A percentile compares a stretch with the other conserved stretches of the same genome.
These are phyloP conservation scores for Coemansia sp. DNA, from an alignment of 192 early-diverging fungal species.

Conservation along the genomic window DNA sequence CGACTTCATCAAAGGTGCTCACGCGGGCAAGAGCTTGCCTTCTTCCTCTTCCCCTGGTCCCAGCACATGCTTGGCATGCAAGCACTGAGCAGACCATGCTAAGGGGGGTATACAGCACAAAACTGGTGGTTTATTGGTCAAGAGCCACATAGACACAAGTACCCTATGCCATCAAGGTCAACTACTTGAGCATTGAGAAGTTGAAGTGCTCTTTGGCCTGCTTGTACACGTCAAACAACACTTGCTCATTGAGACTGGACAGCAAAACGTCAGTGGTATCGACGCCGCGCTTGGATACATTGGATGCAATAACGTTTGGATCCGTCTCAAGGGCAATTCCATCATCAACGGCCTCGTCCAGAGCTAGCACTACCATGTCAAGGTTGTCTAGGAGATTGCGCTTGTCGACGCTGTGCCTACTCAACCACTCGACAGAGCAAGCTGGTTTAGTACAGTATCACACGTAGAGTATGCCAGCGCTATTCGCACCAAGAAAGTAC, in stretches of 20 bases:
- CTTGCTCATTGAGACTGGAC: conserved; percentile 65
- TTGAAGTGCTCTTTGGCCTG: conserved; percentile 74
- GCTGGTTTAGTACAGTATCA: background rate
- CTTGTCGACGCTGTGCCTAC: conserved; percentile 84
- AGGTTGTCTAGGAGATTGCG: conserved; percentile 85
- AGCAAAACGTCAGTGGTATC: conserved; percentile 72
- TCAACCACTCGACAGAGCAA: background rate
- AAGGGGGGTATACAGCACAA: background rate
- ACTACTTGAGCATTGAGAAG: conserved; percentile 60
- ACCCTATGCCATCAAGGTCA: background rate
- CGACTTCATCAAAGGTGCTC: conserved; percentile 1
- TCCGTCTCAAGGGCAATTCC: conserved; percentile 79
- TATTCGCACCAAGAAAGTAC: conserved; percentile 32
- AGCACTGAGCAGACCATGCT: background rate
- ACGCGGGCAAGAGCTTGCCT: too few species aligned
- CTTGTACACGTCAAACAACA: conserved; percentile 71
- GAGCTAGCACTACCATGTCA: conserved; percentile 83
- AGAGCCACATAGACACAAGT: background rate
- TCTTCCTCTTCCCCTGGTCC: background rate
- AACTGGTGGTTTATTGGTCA: background rate
- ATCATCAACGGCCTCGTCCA: conserved; percentile 95
- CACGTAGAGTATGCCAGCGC: background rate
- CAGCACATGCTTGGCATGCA: background rate
- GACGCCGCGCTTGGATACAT: conserved; percentile 73
- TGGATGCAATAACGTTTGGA: conserved; percentile 68